phyloP scores from a whole-genome alignment of 148 eudicot species.

The Polygonum aviculare region DNA sequence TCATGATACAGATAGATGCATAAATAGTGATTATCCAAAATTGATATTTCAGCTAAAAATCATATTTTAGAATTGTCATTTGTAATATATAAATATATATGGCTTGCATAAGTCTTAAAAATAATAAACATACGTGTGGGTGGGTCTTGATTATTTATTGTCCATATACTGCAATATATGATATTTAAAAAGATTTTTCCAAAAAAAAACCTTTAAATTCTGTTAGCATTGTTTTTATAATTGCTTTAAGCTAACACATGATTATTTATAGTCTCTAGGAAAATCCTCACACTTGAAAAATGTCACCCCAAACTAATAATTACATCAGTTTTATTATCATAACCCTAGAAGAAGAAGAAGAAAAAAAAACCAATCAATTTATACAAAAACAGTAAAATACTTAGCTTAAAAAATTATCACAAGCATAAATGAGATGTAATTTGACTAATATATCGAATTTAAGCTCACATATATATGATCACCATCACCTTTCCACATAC shows the following conservation, averaged over 20 bases:
- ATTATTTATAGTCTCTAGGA: not conserved
- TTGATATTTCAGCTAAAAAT: not conserved
- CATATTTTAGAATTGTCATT: not conserved
- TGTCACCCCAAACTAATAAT: not conserved
- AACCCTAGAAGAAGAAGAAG: no score
- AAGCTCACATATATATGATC: not conserved
- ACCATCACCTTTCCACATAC: not conserved
- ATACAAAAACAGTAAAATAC: no score
- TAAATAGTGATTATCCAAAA: not conserved
- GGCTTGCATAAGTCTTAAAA: no score
- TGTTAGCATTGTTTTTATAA: no score
- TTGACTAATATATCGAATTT: not conserved
- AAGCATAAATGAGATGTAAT: not conserved
- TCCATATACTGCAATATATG: no score
- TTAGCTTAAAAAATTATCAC: no score
- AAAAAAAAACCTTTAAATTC: no score
- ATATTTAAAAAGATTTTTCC: no score
- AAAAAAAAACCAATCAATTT: no score
- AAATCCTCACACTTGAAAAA: not conserved
- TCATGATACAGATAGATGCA: not conserved
- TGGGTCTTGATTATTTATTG: no score
- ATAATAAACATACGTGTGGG: no score
- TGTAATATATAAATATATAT: not conserved
- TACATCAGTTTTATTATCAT: no score
- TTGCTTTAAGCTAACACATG: not conserved